These are phyloP conservation scores for Trichosporon faecale DNA, from an alignment of 1,284 basidiomycete species.

Conservation along the genomic window DNA sequence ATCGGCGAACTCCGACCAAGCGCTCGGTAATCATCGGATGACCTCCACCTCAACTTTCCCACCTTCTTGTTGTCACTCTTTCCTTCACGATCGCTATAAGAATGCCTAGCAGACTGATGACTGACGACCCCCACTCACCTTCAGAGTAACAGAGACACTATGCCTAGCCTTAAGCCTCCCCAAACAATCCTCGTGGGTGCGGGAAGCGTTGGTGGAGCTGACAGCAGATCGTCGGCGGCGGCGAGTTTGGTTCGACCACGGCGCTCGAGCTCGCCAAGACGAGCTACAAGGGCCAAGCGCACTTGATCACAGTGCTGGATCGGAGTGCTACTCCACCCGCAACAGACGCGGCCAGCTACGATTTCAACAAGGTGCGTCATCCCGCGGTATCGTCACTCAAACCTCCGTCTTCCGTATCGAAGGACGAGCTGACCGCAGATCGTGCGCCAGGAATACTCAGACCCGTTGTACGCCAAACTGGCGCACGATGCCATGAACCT, in stretches of 20 bases:
- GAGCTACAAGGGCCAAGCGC: constrained; percentile 18
- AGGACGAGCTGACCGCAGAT: constrained; percentile 22
- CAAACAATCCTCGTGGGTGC: constrained; percentile 11
- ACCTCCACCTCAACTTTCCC: background rate
- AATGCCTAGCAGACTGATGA: background rate
- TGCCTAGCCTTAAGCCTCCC: constrained; percentile 4
- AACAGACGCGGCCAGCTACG: constrained; percentile 25
- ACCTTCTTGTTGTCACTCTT: background rate
- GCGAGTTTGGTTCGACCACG: constrained; percentile 25
- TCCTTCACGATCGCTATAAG: background rate
- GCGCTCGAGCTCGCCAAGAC: constrained; percentile 22
- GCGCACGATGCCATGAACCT: constrained; percentile 32
- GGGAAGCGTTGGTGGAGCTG: background rate
- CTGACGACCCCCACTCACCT: background rate
- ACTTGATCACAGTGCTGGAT: constrained; percentile 26
- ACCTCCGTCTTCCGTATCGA: too few relatives aligned
- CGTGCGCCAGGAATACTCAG: constrained; percentile 36
- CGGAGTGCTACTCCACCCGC: constrained; percentile 21
- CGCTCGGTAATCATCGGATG: background rate
- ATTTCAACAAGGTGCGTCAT: constrained; percentile 33
- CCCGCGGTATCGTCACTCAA: too few relatives aligned
- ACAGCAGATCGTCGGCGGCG: constrained; percentile 25
- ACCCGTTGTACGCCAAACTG: constrained; percentile 21
- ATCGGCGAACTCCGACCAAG: background rate
- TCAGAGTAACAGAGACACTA: background rate